phyloP scores from a whole-genome alignment of 352 stramenopile species.

The Phytopythium montanum region DNA sequence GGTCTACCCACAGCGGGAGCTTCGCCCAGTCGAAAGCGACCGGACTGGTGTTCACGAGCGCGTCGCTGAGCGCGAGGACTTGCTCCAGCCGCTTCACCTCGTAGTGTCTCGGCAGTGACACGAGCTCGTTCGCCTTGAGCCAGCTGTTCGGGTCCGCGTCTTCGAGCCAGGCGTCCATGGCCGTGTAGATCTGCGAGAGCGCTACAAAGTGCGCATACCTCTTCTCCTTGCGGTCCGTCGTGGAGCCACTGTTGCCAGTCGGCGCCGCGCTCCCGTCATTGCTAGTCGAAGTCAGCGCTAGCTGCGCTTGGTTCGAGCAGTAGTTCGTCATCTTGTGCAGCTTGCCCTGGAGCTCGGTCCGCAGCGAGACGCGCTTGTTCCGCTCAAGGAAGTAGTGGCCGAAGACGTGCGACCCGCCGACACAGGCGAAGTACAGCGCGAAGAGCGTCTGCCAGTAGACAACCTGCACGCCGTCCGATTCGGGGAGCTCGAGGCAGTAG shows the following conservation, averaged over 20 bases:
- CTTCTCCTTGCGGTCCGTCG: constrained; percentile 36
- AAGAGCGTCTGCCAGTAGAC: constrained; percentile 77
- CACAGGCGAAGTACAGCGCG: constrained; percentile 61
- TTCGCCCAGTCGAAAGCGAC: constrained; percentile 40
- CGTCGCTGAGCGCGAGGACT: constrained; percentile 64
- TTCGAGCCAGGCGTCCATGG: constrained; percentile 87
- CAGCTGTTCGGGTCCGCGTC: constrained; percentile 75
- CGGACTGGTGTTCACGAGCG: constrained; percentile 36
- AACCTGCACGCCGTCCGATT: constrained; percentile 44
- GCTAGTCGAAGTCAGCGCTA: constrained; percentile 43
- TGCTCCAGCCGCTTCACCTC: constrained; percentile 65
- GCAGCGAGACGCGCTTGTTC: constrained; percentile 38
- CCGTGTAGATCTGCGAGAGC: constrained; percentile 68
- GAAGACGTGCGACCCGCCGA: constrained; percentile 44
- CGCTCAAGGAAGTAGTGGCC: constrained; percentile 64
- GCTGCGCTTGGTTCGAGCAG: constrained; percentile 62
- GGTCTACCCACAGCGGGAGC: constrained; percentile 56
- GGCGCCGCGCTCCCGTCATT: constrained; percentile 1
- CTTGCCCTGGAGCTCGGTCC: constrained; percentile 53
- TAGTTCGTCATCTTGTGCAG: constrained; percentile 48
- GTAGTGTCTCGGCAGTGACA: constrained; percentile 69
- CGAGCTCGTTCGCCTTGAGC: constrained; percentile 69
- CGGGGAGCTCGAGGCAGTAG: constrained; percentile 54
- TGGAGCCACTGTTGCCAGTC: neutral
- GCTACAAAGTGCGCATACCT: constrained; percentile 50